phyloP scores from a whole-genome alignment of 768 basidiomycete genomes.

The Phanerodontia chrysosporium region DNA sequence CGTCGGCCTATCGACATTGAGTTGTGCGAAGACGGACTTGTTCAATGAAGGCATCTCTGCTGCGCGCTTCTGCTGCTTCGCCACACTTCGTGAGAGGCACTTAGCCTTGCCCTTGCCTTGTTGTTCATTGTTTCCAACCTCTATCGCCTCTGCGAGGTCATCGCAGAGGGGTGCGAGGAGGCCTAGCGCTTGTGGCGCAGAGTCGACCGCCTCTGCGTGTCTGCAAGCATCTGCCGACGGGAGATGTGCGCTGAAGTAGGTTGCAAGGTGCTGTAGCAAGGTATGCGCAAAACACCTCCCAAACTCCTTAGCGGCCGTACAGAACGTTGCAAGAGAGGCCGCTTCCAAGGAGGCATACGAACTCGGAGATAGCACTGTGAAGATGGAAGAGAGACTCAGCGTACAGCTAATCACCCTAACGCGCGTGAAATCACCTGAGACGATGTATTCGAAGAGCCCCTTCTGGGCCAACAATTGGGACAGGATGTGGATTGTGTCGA shows the following conservation, averaged over 20 bases:
- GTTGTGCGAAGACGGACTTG: constrained; percentile 23
- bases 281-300: background rate
- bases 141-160: background rate
- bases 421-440: background rate
- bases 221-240: background rate
- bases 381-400: background rate
- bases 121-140: background rate
- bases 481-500: background rate
- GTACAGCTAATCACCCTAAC: background rate
- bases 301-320: background rate
- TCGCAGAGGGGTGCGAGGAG: background rate
- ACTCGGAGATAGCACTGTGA: background rate
- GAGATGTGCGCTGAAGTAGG: background rate
- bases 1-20: constrained; percentile 26
- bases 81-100: background rate
- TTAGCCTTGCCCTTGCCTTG: background rate
- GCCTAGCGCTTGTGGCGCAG: background rate
- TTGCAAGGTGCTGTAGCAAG: background rate
- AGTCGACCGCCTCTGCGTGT: background rate
- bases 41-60: constrained; percentile 18
- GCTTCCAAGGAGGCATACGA: background rate
- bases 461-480: background rate
- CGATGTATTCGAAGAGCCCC: constrained; percentile 4
- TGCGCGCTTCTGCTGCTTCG: constrained; percentile 20
- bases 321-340: background rate